Percentiles rank a stretch among this genome's conserved stretches.
Evolutionary conservation across 2,329 filamentous ascomycete genomes (phyloP).

Genomic region (Xylaria polymorpha): DNA sequence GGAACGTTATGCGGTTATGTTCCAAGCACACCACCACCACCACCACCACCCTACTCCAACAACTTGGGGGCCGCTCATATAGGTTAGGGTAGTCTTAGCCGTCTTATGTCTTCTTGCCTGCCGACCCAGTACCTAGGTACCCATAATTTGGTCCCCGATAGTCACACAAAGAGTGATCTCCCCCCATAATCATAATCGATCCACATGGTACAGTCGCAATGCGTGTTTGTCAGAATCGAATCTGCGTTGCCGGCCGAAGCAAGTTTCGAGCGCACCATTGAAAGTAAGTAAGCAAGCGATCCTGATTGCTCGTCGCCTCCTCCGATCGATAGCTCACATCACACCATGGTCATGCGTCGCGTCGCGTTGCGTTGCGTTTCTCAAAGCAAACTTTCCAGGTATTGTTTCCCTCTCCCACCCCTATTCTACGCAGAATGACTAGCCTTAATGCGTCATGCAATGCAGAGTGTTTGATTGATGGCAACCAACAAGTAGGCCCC

Average conservation of each 20-base stretch:
- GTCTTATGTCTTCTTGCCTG: not conserved
- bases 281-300: not conserved
- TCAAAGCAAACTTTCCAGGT: constrained; percentile 1
- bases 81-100: not conserved
- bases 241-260: constrained; percentile 9
- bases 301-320: not conserved
- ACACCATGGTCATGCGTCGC: constrained; percentile 6
- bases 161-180: not conserved
- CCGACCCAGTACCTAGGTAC: not conserved
- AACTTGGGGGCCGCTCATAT: not conserved
- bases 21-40: not conserved
- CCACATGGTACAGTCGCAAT: not conserved
- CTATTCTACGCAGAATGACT: constrained; percentile 24
- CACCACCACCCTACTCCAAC: not conserved
- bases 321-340: constrained; percentile 11
- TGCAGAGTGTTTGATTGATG: constrained; percentile 27
- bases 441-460: constrained; percentile 10
- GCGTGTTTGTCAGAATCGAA: not conserved
- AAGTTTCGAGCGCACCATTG: constrained; percentile 5
- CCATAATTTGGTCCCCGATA: constrained; percentile 15
- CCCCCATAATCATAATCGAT: not conserved
- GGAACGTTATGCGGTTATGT: not conserved
- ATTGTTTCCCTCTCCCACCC: not conserved
- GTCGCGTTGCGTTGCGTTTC: constrained; percentile 5
- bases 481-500: constrained; percentile 4